A percentile compares a stretch with the other conserved stretches of the same genome.
These are phyloP conservation scores for Lagenidium sp. DNA, from an alignment of 352 stramenopile species.

Conservation along the genomic window DNA sequence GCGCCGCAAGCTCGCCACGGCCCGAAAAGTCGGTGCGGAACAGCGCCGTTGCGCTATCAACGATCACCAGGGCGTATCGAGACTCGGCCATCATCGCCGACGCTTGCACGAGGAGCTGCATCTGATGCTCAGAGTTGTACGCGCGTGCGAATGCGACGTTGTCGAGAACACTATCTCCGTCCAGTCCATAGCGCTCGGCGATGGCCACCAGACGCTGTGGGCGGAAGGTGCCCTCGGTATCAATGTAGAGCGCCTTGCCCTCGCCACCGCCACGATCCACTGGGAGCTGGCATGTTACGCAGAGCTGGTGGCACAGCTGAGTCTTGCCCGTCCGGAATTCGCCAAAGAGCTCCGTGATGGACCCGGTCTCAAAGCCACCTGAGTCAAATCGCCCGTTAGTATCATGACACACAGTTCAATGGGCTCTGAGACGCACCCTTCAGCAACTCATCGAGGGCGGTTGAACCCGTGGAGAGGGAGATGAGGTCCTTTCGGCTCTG, in stretches of 20 bases:
- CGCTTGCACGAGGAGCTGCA: constrained; percentile 95
- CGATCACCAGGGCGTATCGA: constrained; percentile 92
- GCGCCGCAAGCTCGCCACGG: constrained; percentile 95
- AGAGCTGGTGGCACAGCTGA: constrained; percentile 99
- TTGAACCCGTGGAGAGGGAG: constrained; percentile 90
- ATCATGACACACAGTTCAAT: too few relatives aligned
- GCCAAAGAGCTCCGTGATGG: constrained; percentile 97
- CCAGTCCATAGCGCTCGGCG: constrained; percentile 96
- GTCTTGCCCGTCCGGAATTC: constrained; percentile 99
- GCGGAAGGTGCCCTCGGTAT: constrained; percentile 99
- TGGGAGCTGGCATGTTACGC: constrained; percentile 97
- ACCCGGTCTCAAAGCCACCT: constrained; percentile 97
- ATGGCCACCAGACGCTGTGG: constrained; percentile 95
- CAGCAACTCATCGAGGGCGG: constrained; percentile 83
- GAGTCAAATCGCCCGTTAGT: too few relatives aligned
- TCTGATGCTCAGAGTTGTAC: constrained; percentile 99
- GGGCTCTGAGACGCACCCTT: constrained; percentile 66
- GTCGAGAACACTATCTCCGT: constrained; percentile 94
- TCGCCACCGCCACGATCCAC: constrained; percentile 96
- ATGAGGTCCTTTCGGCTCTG: constrained; percentile 91
- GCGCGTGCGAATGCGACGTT: constrained; percentile 98
- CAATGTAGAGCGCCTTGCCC: constrained; percentile 98
- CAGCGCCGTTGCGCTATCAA: constrained; percentile 97
- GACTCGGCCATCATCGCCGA: constrained; percentile 99
- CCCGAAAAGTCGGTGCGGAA: constrained; percentile 99